These are phyloP conservation scores for Ambrosiella cleistominuta DNA, from an alignment of 2,329 filamentous ascomycete genomes.

Conservation along the genomic window DNA sequence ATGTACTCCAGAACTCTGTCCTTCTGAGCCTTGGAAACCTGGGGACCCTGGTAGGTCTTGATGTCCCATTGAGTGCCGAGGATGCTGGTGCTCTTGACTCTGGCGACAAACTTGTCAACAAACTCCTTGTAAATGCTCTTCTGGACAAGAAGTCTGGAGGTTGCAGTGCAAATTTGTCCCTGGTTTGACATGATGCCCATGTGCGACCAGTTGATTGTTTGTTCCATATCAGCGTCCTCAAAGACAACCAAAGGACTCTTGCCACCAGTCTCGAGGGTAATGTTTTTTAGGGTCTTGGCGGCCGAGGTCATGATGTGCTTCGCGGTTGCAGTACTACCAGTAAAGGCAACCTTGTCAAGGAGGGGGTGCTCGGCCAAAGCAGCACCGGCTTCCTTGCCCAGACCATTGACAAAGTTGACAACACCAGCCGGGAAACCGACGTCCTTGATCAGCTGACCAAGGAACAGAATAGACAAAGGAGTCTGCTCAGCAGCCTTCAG, in stretches of 20 bases:
- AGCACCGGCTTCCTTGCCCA: conserved; percentile 44
- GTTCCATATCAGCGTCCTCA: conserved; percentile 42
- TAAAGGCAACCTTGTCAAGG: conserved; percentile 58
- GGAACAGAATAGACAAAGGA: conserved; percentile 39
- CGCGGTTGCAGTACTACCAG: conserved; percentile 50
- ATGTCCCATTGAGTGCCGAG: conserved; percentile 48
- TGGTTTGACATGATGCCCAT: conserved; percentile 34
- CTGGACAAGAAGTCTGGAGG: conserved; percentile 41
- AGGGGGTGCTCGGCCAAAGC: conserved; percentile 45
- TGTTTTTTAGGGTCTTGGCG: conserved; percentile 38
- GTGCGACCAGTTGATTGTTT: conserved; percentile 36
- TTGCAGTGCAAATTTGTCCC: conserved; percentile 43
- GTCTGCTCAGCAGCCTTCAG: conserved; percentile 45
- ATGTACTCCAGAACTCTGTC: conserved; percentile 49
- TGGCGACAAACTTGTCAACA: conserved; percentile 39
- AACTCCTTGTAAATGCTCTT: conserved; percentile 41
- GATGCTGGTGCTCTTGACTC: conserved; percentile 35
- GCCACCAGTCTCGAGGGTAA: conserved; percentile 42
- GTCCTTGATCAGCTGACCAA: conserved; percentile 46
- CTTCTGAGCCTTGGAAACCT: conserved; percentile 46
- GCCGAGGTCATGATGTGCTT: conserved; percentile 55
- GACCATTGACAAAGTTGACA: conserved; percentile 52
- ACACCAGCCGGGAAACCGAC: conserved; percentile 59
- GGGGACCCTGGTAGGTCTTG: conserved; percentile 49
- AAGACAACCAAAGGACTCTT: conserved; percentile 44